Conservation (phyloP, 1,139 yeast genomes). For the Ashbya aceris region DNA sequence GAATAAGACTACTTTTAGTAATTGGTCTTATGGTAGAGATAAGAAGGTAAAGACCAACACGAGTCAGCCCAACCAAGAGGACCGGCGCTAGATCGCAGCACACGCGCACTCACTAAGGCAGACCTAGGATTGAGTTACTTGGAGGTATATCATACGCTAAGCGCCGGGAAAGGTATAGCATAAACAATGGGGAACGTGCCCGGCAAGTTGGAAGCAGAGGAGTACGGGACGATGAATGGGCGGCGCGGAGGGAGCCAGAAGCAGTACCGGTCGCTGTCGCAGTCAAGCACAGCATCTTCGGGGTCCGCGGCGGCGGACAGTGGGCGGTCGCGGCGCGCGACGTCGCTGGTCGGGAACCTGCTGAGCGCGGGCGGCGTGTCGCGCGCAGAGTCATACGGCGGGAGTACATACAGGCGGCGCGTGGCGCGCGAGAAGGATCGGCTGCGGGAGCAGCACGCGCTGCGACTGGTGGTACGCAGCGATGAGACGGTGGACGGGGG, state of each 20-base stretch:
- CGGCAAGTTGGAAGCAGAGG: slow-evolving; percentile 37
- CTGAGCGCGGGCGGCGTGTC: slow-evolving; percentile 15
- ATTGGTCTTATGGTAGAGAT: too few species aligned
- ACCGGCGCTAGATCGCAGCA: too few species aligned
- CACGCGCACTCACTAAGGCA: too few species aligned
- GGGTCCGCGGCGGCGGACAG: slow-evolving; percentile 5
- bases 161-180: too few species aligned
- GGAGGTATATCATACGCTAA: too few species aligned
- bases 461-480: slow-evolving; percentile 47
- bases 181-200: slow-evolving; percentile 51
- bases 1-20: too few species aligned
- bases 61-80: too few species aligned
- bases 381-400: slow-evolving; percentile 9
- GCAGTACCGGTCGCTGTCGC: slow-evolving; percentile 8
- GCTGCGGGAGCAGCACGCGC: slow-evolving; percentile 44
- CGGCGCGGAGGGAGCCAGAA: slow-evolving; percentile 3
- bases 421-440: slow-evolving; percentile 45
- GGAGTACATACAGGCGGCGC: slow-evolving; percentile 23
- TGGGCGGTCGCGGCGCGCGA: slow-evolving; percentile 17
- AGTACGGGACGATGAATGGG: slow-evolving; percentile 8
- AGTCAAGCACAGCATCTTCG: slow-evolving; percentile 5
- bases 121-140: too few species aligned
- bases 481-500: slow-evolving; percentile 72
- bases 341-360: slow-evolving; percentile 21
- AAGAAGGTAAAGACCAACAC: too few species aligned